Conservation (phyloP, 495 filamentous ascomycete genomes). For the Lophiotrema nucula region DNA sequence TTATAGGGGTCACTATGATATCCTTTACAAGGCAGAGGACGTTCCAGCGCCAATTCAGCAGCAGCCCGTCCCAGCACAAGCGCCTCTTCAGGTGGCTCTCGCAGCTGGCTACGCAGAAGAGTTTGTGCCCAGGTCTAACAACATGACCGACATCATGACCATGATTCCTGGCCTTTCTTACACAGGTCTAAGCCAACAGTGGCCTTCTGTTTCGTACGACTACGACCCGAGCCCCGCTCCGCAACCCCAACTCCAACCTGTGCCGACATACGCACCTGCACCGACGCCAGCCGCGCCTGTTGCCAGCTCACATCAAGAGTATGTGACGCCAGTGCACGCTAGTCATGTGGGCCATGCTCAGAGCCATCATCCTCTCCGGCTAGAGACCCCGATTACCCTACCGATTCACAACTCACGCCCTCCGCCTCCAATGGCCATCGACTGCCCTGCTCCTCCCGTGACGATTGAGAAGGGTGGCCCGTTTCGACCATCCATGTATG, state of each 20-base stretch:
- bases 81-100: slow-evolving; percentile 29
- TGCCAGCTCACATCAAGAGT: slow-evolving; percentile 24
- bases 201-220: slow-evolving; percentile 33
- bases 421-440: slow-evolving; percentile 8
- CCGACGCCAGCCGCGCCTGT: slow-evolving; percentile 12
- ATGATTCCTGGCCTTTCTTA: slow-evolving; percentile 33
- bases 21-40: slow-evolving; percentile 73
- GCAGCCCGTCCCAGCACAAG: slow-evolving; percentile 16
- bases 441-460: slow-evolving; percentile 3
- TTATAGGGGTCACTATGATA: slow-evolving; percentile 83
- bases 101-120: slow-evolving; percentile 29
- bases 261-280: slow-evolving; percentile 24
- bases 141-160: slow-evolving; percentile 32
- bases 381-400: slow-evolving; percentile 22
- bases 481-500: slow-evolving; percentile 35
- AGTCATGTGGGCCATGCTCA: slow-evolving; percentile 7
- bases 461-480: slow-evolving; percentile 21
- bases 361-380: slow-evolving; percentile 13
- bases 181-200: slow-evolving; percentile 25
- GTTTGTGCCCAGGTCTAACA: slow-evolving; percentile 23
- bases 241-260: slow-evolving; percentile 24
- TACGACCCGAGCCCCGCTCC: slow-evolving; percentile 22
- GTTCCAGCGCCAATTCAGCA: slow-evolving; percentile 30
- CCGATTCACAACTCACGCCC: slow-evolving; percentile 17
- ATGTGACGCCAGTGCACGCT: slow-evolving; percentile 16